Percentiles rank a stretch among this genome's conserved stretches.
phyloP scores from a whole-genome alignment of 306 rosid species.

The Heteromeles arbutifolia region DNA sequence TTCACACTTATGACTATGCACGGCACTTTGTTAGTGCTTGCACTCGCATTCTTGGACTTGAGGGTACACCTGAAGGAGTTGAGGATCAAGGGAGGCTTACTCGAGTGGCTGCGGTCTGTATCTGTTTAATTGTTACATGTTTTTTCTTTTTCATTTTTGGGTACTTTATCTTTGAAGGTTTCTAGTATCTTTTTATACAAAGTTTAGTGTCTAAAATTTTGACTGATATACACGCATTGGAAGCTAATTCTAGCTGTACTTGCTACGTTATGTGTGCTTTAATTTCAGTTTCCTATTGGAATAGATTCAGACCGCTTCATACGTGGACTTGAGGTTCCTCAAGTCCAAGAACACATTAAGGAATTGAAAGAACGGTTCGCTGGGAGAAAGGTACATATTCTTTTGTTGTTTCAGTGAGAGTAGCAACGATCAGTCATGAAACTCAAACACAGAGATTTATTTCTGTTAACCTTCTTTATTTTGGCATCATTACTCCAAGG shows the following conservation, averaged over 20 bases:
- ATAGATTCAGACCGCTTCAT: conserved; percentile 76
- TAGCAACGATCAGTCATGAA: not conserved
- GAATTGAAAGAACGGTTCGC: conserved; percentile 73
- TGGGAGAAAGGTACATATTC: conserved; percentile 62
- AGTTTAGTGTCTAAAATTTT: not conserved
- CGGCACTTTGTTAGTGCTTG: conserved; percentile 90
- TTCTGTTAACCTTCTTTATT: not conserved
- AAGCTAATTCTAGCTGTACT: conserved; percentile 9
- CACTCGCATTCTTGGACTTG: conserved; percentile 84
- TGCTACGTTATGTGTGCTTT: conserved; percentile 21
- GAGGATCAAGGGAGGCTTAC: conserved; percentile 87
- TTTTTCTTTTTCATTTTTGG: not conserved
- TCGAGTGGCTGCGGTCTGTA: conserved; percentile 82
- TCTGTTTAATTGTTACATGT: not conserved
- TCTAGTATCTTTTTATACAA: not conserved
- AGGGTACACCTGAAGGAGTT: conserved; percentile 91
- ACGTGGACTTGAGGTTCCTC: conserved; percentile 51
- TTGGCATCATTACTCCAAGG: not conserved
- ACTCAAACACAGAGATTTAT: not conserved
- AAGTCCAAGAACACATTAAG: conserved; percentile 51
- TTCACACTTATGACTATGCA: conserved; percentile 89
- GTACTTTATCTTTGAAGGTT: not conserved
- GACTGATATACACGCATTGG: not conserved
- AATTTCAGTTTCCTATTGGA: conserved; percentile 80
- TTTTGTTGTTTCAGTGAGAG: conserved; percentile 4